These are phyloP conservation scores for Apophysomyces ossiformis DNA, from an alignment of 371 early-diverging fungal species.

Conservation along the genomic window DNA sequence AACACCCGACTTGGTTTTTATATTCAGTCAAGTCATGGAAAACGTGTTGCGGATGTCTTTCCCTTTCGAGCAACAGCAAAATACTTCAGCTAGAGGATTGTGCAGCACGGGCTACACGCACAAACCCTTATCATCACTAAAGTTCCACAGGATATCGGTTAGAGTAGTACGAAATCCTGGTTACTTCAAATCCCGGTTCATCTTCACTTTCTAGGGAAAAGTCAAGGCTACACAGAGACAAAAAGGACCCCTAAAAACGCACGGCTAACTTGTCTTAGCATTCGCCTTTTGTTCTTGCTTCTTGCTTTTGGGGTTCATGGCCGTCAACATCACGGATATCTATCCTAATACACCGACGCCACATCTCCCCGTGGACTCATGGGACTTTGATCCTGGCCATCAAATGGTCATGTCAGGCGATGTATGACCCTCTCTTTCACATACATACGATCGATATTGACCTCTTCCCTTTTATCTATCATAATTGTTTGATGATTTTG, in stretches of 20 bases:
- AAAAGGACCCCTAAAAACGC: constrained; percentile 13
- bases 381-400: constrained; percentile 25
- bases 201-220: constrained; percentile 8
- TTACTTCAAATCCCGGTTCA: constrained; percentile 10
- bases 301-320: constrained; percentile 11
- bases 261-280: constrained; percentile 10
- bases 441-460: not conserved
- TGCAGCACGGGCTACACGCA: constrained; percentile 2
- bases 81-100: not conserved
- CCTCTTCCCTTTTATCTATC: not conserved
- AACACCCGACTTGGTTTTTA: constrained; percentile 4
- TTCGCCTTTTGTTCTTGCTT: constrained; percentile 4
- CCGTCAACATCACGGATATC: constrained; percentile 8
- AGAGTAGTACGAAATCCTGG: not conserved
- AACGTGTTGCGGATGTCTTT: constrained; percentile 1
- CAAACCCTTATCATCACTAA: not conserved
- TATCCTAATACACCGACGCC: constrained; percentile 26
- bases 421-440: not conserved
- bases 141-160: not conserved
- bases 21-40: constrained; percentile 5
- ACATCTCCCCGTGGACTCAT: constrained; percentile 13
- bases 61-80: not conserved
- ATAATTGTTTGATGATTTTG: not conserved
- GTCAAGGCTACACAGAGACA: not conserved
- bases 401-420: constrained; percentile 15